Evolutionary conservation across 139 green algal species (phyloP), one percentile per base, ranked within the genome.

Genomic region (Dunaliella primolecta): DNA sequence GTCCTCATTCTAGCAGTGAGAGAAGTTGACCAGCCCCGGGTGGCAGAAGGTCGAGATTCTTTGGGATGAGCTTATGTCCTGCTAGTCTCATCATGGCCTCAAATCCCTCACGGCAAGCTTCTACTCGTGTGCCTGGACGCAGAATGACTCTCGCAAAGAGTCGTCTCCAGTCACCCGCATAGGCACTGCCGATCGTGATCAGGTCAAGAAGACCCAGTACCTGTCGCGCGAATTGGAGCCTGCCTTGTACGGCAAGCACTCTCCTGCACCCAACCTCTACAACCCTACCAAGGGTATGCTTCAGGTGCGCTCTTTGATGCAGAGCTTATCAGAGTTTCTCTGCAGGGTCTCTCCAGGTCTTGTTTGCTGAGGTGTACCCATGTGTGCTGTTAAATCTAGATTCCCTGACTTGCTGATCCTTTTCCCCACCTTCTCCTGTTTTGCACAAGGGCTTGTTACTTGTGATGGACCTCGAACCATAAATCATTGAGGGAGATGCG

Each of bases 261-360:
- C 89, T 0, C 89, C 89, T 11, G 83, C 78, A 0, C 89, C 89
- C 23, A 85, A 88, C 55, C 32, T 57, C 11, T 92, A 92, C 85
- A 88, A 81, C 34, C 77, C 77, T 30, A 74, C 31, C 32, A 30
- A 76, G 15, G 55, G 36, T 29, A 74, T 78, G 2, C 24, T 46
- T 23, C 75, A 56, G 80, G 80, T 84, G 30, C 24, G 79, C 25
- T 3, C 24, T 70, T 11, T 1, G 11, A 33, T 35, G 15, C 25
- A 29, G 3, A 31, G 20, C 25, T 78, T 78, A 11, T 31, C 32
- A 72, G 56, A 21, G 56, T 72, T 72, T n/a, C n/a, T n/a, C n/a
- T n/a, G n/a, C n/a, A n/a, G 56, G 56, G 56, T 21, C 56, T 29
- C 56, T 21, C 56, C 56, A 32, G 56, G 78, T 64, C 21, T 21